phyloP scores from a whole-genome alignment of 2,329 filamentous ascomycete species.

The Pleoardoris graminearum region DNA sequence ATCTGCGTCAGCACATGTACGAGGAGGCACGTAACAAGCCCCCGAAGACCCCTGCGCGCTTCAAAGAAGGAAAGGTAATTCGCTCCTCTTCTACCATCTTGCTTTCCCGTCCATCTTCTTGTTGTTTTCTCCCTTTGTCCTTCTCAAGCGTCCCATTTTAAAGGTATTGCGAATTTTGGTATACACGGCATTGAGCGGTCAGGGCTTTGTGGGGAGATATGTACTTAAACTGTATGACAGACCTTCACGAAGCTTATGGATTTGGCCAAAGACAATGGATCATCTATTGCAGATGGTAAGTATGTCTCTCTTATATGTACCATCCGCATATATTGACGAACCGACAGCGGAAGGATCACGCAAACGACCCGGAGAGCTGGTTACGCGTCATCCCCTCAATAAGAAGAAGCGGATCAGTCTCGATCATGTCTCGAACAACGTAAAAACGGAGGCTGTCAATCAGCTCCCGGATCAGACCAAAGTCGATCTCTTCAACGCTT shows the following conservation, averaged over 20 bases:
- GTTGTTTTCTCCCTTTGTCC: neutral
- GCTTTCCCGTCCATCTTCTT: neutral
- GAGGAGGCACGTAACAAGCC: conserved; percentile 15
- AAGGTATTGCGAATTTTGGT: neutral
- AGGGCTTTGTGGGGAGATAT: neutral
- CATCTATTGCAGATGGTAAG: neutral
- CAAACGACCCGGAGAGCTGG: conserved; percentile 18
- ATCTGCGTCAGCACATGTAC: conserved; percentile 25
- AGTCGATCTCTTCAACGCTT: conserved; percentile 32
- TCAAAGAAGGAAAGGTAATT: conserved; percentile 32
- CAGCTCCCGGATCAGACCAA: conserved; percentile 29
- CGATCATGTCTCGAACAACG: conserved; percentile 22
- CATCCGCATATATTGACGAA: neutral
- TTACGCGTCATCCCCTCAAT: conserved; percentile 30
- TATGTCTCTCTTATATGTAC: neutral
- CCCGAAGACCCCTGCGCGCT: conserved; percentile 9
- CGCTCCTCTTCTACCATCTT: neutral
- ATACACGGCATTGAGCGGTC: too few relatives aligned
- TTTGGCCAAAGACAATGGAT: neutral
- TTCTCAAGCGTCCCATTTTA: neutral
- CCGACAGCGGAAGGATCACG: neutral
- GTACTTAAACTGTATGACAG: conserved; percentile 14
- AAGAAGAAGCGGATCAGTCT: conserved; percentile 29
- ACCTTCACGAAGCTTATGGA: conserved; percentile 11
- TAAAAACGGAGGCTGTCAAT: conserved; percentile 29